phyloP scores from a whole-genome alignment of 2,329 filamentous ascomycete species.

The Colletotrichum sansevieriae region DNA sequence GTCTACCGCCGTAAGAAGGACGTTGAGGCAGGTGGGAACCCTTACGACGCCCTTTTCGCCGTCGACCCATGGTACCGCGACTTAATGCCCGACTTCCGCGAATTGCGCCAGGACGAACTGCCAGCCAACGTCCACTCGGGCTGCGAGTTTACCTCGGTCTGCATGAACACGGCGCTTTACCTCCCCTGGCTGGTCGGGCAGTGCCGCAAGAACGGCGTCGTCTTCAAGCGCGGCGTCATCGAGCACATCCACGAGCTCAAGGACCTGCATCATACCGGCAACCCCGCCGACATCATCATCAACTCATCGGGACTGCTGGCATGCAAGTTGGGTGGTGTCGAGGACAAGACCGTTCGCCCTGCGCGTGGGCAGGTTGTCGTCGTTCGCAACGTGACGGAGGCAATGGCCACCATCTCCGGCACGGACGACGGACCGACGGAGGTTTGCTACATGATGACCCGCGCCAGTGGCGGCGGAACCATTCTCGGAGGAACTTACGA shows the following conservation, averaged over 20 bases:
- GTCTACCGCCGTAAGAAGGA: slow-evolving; percentile 71
- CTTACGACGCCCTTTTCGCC: slow-evolving; percentile 75
- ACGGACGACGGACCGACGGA: slow-evolving; percentile 81
- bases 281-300: slow-evolving; percentile 71
- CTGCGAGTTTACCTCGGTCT: slow-evolving; percentile 74
- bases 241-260: slow-evolving; percentile 73
- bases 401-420: slow-evolving; percentile 79
- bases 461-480: slow-evolving; percentile 84
- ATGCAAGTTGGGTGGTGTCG: slow-evolving; percentile 75
- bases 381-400: slow-evolving; percentile 80
- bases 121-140: slow-evolving; percentile 69
- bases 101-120: slow-evolving; percentile 70
- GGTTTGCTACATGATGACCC: slow-evolving; percentile 83
- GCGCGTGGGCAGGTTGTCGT: slow-evolving; percentile 81
- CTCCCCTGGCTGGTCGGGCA: slow-evolving; percentile 78
- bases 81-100: slow-evolving; percentile 77
- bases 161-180: slow-evolving; percentile 81
- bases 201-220: slow-evolving; percentile 71
- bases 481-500: slow-evolving; percentile 90
- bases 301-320: slow-evolving; percentile 79
- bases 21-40: slow-evolving; percentile 66
- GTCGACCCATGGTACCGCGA: slow-evolving; percentile 81
- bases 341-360: slow-evolving; percentile 73
- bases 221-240: slow-evolving; percentile 64
- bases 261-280: slow-evolving; percentile 68